Evolutionary conservation across 2,329 filamentous ascomycete genomes (phyloP), one percentile per base, ranked within the genome.

Genomic region (Alternaria ethzedia): DNA sequence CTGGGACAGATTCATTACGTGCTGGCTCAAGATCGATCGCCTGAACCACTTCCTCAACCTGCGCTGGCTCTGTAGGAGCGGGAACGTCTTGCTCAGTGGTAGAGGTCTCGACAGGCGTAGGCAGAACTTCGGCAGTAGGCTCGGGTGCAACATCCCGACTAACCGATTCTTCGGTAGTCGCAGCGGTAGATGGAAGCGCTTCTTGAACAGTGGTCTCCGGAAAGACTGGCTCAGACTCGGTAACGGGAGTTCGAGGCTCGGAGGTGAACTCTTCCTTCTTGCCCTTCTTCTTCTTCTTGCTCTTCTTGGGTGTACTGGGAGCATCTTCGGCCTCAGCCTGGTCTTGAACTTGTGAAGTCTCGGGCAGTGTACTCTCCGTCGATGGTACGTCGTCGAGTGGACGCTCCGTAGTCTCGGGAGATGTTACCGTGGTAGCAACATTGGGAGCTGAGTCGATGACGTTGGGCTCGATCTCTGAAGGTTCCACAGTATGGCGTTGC

Each of bases 281-380:
- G 26, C 65, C 61, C 65, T 75, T 76, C 62, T 74, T 74, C 59
- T 75, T 75, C 47, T 75, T 74, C 64, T 74, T 76, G 28, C 61
- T 58, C 62, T 77, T 75, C 63, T 76, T 77, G 2, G 71, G 68
- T 7, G 50, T 51, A 5, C 26, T 58, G 17, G 50, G 15, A 20
- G 36, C n/a, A 12, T 56, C 55, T 15, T 63, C 51, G 26, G 17
- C 23, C 17, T 55, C 26, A 2, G 13, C 26, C 10, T 25, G 12
- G 28, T 43, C 45, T 36, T 60, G 54, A 2, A 17, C 51, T 47
- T 44, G 52, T 15, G 50, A 36, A 23, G 51, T 47, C 36, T 59
- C 67, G 6, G 55, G 43, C 4, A 59, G n/a, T 32, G 47, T 17
- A 23, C 49, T 21, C 36, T 59, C 45, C 9, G 23, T 15, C 23